phyloP scores from a whole-genome alignment of 768 basidiomycete genomes.

The Boletus coccyginus region DNA sequence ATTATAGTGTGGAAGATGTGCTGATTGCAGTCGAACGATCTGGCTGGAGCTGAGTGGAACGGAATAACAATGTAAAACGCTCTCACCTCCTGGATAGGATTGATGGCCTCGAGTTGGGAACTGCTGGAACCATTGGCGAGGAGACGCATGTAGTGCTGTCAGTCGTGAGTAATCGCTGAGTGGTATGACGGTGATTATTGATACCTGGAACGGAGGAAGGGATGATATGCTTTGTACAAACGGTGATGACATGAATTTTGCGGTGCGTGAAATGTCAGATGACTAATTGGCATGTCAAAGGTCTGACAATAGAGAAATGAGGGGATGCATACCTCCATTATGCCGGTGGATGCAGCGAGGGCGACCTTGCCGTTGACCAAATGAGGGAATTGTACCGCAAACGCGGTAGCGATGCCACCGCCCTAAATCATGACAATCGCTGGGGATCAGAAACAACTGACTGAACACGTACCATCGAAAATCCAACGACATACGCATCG shows the following conservation, averaged over 20 bases:
- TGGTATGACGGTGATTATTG: slow-evolving; percentile 15
- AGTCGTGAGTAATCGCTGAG: background rate
- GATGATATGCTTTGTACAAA: slow-evolving; percentile 66
- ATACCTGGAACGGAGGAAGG: slow-evolving; percentile 58
- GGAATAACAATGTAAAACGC: background rate
- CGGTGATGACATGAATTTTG: slow-evolving; percentile 77
- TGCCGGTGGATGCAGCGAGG: slow-evolving; percentile 66
- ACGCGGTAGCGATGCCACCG: slow-evolving; percentile 69
- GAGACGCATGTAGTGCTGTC: slow-evolving; percentile 50
- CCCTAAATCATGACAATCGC: slow-evolving; percentile 44
- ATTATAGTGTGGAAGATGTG: slow-evolving; percentile 72
- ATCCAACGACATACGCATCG: slow-evolving; percentile 59
- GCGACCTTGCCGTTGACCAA: slow-evolving; percentile 64
- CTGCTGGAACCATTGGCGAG: slow-evolving; percentile 38
- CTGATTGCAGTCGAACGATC: slow-evolving; percentile 77
- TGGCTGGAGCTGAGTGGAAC: slow-evolving; percentile 20
- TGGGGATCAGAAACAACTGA: slow-evolving; percentile 3
- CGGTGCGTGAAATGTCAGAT: slow-evolving; percentile 65
- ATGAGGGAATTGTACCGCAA: slow-evolving; percentile 68
- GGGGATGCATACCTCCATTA: slow-evolving; percentile 52
- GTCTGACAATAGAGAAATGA: background rate
- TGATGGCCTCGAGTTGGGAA: slow-evolving; percentile 15
- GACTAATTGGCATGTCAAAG: slow-evolving; percentile 37
- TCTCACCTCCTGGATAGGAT: slow-evolving; percentile 46
- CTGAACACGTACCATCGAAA: slow-evolving; percentile 61